Base-by-base conservation (phyloP, 257 asterid genomes). In the Solanum dulcamara region DNA sequence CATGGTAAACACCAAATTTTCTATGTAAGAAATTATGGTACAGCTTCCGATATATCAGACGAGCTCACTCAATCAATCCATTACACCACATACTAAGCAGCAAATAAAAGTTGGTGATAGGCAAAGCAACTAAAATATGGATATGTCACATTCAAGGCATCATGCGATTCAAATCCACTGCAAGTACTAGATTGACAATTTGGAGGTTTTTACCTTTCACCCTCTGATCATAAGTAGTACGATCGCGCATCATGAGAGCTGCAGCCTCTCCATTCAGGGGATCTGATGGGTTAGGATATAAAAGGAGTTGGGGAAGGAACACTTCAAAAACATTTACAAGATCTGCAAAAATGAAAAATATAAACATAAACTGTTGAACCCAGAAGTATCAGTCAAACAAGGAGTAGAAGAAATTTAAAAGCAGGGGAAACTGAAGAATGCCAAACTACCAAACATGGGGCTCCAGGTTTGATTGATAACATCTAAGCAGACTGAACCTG, bases 391-490 rank as follows among this genome's bases (percentile, higher is more conserved):
- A 77, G 42, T 77, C 44, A 7, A 68, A 20, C 38, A 28, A 83
- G 55, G 42, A 32, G 72, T 17, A 64, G 50, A 7, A 67, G 26
- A 15, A 81, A 40, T 50, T 85, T 37, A 17, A 22, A 5, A 37
- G 57, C 37, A 83, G 28, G 4, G 67, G 40, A 14, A 14, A 11
- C 59, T 14, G 60, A 35, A 85, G 59, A 30, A 72, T 22, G 38
- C 20, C 10, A 28, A 81, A 67, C 53, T 88, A 96, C 99, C 99
- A 81, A 96, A 96, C 98, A 94, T 96, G 53, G 99, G 99, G 86
- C 98, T 96, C 99, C 98, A 96, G 15, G 96, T 90, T 91, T 96
- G 99, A 88, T 93, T 96, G 89, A 96, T 96, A 77, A 96, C 99
- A 85, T 96, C 98, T 85, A 96, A 91, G 83, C 98, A 96, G 83